Evolutionary conservation across 1,284 basidiomycete genomes (phyloP), one percentile per base, ranked within the genome.

Genomic region (Dichomitus squalens): DNA sequence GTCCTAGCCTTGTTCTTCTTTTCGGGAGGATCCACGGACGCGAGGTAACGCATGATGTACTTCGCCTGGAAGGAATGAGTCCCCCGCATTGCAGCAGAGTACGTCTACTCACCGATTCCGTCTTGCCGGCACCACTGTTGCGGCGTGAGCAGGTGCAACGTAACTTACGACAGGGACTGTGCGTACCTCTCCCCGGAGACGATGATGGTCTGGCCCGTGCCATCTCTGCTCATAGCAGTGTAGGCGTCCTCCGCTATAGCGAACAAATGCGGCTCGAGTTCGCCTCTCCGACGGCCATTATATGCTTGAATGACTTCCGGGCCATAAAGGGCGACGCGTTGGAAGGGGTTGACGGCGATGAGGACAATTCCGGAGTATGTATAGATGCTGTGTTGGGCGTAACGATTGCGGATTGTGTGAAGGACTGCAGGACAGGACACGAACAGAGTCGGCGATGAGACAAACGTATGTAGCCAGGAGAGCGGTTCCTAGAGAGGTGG

Each of bases 221-320:
- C 87, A 67, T 98, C 96, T 69, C 91, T 92, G 57, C 93, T 87
- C 97, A 99, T 98, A 59, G 93, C 94, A 39, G 96, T 95, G 73
- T 99, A 95, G 60, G 97, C 97, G 79, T 99, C 97, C 74, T 99
- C 97, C 12, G 97, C 97, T 66, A 99, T 99, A 25, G 97, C 97
- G 74, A 99, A 99, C 62, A 99, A 75, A 79, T 99, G 97, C 0
- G 97, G 97, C 70, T 99, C 97, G 29, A 98, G 82, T 64, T 99
- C 97, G 41, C 96, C 96, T 74, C 95, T 90, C 69, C 88, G 85
- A 56, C 93, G 80, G 41, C 95, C 96, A 58, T 92, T 93, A 73
- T 99, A 99, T 18, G 95, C 94, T 75, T 99, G 96, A 40, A 99
- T 96, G 70, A 98, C 95, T 70, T 98, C 95, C 14, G 94, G 92